These are phyloP conservation scores for Trichophyton simii DNA, from an alignment of 2,329 filamentous ascomycete genomes.

Conservation along the genomic window DNA sequence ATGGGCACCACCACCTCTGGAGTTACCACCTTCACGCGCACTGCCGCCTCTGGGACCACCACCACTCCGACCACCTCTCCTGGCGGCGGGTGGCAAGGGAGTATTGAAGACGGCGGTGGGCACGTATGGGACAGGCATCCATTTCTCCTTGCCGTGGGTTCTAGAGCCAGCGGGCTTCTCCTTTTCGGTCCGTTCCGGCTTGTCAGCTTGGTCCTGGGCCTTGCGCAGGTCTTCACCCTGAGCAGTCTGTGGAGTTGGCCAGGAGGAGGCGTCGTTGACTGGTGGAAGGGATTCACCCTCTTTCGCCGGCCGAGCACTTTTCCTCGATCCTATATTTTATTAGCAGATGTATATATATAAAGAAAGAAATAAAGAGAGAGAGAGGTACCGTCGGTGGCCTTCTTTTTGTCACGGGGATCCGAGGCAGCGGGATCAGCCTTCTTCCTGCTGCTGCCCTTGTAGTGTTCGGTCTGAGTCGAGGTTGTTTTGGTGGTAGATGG, in stretches of 20 bases:
- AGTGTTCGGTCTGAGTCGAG: constrained; percentile 24
- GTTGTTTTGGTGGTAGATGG: constrained; percentile 16
- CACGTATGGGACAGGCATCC: constrained; percentile 71
- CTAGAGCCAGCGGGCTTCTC: constrained; percentile 48
- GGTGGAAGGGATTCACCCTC: constrained; percentile 41
- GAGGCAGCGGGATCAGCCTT: constrained; percentile 21
- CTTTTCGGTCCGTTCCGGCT: constrained; percentile 44
- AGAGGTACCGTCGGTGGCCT: constrained; percentile 21
- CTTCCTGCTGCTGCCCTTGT: constrained; percentile 29
- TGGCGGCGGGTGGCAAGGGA: constrained; percentile 45
- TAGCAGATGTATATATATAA: too few species aligned
- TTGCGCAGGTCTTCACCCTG: constrained; percentile 68
- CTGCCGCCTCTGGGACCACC: constrained; percentile 37
- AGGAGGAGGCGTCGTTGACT: constrained; percentile 63
- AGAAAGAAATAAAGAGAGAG: neutral
- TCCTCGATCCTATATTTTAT: constrained; percentile 13
- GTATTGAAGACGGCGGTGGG: constrained; percentile 81
- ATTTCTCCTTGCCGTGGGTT: constrained; percentile 61
- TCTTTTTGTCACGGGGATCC: constrained; percentile 26
- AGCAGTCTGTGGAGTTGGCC: constrained; percentile 80
- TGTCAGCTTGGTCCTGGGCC: constrained; percentile 39
- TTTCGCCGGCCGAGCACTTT: constrained; percentile 11
- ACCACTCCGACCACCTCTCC: constrained; percentile 41
- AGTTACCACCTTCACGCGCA: constrained; percentile 37
- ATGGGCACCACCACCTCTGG: constrained; percentile 31